A percentile compares a stretch with the other conserved stretches of the same genome.
These are phyloP conservation scores for Asterochloris erici DNA, from an alignment of 139 green algal genomes.

Conservation along the genomic window DNA sequence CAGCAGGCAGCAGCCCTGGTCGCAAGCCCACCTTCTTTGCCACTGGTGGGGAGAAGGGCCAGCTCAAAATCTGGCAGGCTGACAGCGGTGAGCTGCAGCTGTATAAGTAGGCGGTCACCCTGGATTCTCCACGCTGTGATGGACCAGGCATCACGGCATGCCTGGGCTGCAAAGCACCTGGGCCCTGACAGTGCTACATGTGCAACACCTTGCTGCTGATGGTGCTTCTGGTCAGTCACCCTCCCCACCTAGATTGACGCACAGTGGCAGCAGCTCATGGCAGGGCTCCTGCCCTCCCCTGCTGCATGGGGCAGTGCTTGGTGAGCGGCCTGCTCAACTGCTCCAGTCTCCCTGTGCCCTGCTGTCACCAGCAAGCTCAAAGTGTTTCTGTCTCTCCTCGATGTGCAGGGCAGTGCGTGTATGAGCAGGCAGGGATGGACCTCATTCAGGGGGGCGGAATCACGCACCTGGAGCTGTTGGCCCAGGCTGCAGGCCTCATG, in stretches of 20 bases:
- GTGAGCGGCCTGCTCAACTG: too few relatives aligned
- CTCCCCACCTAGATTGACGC: too few relatives aligned
- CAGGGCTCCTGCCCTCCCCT: too few relatives aligned
- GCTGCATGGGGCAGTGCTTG: too few relatives aligned
- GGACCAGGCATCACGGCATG: too few relatives aligned
- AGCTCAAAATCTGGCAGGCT: constrained; percentile 66
- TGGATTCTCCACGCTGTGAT: too few relatives aligned
- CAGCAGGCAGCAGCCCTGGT: constrained; percentile 7
- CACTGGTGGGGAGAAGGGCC: constrained; percentile 77
- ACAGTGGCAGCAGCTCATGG: too few relatives aligned
- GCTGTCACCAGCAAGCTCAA: neutral
- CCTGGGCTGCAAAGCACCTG: too few relatives aligned
- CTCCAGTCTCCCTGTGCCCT: too few relatives aligned
- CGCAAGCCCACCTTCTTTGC: constrained; percentile 58
- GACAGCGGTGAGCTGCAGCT: constrained; percentile 42
- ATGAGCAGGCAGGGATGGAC: constrained; percentile 35
- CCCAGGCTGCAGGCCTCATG: constrained; percentile 41
- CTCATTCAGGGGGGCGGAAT: constrained; percentile 43
- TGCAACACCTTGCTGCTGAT: too few relatives aligned
- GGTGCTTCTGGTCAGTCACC: too few relatives aligned
- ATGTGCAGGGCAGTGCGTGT: constrained; percentile 36
- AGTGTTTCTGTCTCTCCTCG: neutral
- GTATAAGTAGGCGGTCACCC: neutral
- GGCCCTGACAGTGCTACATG: too few relatives aligned
- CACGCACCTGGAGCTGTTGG: constrained; percentile 53